Conservation (phyloP, 352 stramenopile genomes). For the Globisporangium uncinulatum region DNA sequence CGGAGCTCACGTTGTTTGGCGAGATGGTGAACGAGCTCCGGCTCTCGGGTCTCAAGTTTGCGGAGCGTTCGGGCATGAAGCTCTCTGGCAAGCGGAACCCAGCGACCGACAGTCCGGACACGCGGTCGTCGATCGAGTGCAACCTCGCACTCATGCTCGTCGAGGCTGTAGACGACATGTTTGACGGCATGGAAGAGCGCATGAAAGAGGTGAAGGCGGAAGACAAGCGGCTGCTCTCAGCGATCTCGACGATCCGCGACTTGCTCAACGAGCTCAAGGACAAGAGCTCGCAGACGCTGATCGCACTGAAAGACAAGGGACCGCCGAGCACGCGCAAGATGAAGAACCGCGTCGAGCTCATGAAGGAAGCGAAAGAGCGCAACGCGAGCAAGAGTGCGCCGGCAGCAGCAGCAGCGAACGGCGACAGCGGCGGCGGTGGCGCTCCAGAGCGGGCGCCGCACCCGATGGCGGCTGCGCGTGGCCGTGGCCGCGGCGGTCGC, state of each 20-base stretch:
- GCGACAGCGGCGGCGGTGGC: slow-evolving; percentile 15
- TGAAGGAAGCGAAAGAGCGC: slow-evolving; percentile 87
- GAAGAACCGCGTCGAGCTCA: slow-evolving; percentile 65
- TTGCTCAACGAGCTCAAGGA: slow-evolving; percentile 59
- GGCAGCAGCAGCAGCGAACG: slow-evolving; percentile 19
- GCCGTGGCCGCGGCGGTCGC: slow-evolving; percentile 29
- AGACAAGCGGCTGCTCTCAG: slow-evolving; percentile 72
- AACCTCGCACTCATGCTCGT: slow-evolving; percentile 52
- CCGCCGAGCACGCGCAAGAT: slow-evolving; percentile 44
- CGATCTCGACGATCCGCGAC: slow-evolving; percentile 52
- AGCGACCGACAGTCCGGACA: slow-evolving; percentile 61
- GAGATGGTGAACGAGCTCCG: slow-evolving; percentile 80
- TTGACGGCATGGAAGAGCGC: slow-evolving; percentile 73
- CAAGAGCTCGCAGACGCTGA: slow-evolving; percentile 51
- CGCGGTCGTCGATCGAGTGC: slow-evolving; percentile 72
- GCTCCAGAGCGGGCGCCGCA: slow-evolving; percentile 24
- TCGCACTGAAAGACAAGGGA: slow-evolving; percentile 62
- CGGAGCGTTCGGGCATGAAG: slow-evolving; percentile 84
- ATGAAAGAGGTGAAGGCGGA: slow-evolving; percentile 81
- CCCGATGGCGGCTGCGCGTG: slow-evolving; percentile 34
- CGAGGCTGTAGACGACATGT: slow-evolving; percentile 64
- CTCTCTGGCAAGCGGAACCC: slow-evolving; percentile 74
- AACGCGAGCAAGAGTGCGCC: slow-evolving; percentile 49
- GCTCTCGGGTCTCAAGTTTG: slow-evolving; percentile 70
- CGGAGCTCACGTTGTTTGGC: slow-evolving; percentile 77